Percentiles rank a stretch among this genome's conserved stretches.
phyloP scores from a whole-genome alignment of 495 filamentous ascomycete species.

The Podospora anserina region DNA sequence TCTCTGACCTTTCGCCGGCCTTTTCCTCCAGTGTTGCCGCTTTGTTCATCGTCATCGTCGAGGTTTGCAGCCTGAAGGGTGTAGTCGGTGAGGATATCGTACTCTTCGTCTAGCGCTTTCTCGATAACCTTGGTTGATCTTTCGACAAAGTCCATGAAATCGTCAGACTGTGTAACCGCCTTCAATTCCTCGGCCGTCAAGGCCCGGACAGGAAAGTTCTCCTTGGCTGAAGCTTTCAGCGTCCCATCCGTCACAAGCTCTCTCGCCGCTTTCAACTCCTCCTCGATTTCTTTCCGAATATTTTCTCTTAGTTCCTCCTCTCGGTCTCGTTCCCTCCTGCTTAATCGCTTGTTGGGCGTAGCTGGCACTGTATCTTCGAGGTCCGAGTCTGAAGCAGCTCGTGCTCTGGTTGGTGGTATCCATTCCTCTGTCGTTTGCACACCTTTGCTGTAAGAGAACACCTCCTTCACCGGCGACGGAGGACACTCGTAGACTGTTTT shows the following conservation, averaged over 20 bases:
- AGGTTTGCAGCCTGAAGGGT: constrained; percentile 68
- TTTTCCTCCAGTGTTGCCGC: constrained; percentile 63
- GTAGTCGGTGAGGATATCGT: constrained; percentile 95
- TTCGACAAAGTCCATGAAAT: constrained; percentile 94
- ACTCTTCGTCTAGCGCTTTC: constrained; percentile 84
- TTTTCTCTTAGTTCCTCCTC: constrained; percentile 87
- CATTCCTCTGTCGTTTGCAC: constrained; percentile 77
- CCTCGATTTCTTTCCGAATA: constrained; percentile 84
- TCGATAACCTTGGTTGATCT: constrained; percentile 96
- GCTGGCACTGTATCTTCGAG: constrained; percentile 47
- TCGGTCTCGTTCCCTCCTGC: constrained; percentile 69
- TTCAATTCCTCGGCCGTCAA: constrained; percentile 83
- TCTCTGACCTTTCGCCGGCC: constrained; percentile 80
- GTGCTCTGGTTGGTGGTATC: constrained; percentile 50
- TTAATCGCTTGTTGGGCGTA: constrained; percentile 62
- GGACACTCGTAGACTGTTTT: constrained; percentile 72
- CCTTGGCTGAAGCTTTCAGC: constrained; percentile 39
- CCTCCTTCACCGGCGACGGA: constrained; percentile 68
- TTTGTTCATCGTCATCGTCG: constrained; percentile 81
- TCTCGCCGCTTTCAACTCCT: constrained; percentile 72
- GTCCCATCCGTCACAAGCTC: constrained; percentile 54
- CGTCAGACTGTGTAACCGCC: constrained; percentile 85
- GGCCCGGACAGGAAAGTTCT: constrained; percentile 73
- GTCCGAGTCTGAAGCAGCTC: constrained; percentile 56
- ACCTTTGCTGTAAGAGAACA: constrained; percentile 91